phyloP scores from a whole-genome alignment of 2,329 filamentous ascomycete genomes.

The Nannizziopsis arthrosporioides region DNA sequence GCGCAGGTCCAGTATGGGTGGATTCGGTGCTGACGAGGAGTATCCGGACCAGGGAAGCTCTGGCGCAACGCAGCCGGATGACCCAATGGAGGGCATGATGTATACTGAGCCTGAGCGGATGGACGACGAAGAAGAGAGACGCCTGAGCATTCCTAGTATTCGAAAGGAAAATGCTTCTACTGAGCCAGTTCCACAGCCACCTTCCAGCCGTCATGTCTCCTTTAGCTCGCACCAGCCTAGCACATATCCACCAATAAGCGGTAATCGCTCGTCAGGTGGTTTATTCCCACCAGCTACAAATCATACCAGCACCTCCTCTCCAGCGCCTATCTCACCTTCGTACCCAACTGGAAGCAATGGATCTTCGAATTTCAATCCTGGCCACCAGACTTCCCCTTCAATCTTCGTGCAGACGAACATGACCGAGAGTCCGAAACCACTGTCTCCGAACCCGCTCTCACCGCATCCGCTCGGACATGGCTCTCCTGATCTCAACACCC shows the following conservation, averaged over 20 bases:
- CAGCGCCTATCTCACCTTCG: constrained; percentile 42
- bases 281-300: constrained; percentile 53
- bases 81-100: constrained; percentile 52
- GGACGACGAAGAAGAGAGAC: constrained; percentile 40
- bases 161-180: constrained; percentile 52
- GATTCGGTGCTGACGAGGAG: constrained; percentile 70
- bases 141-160: constrained; percentile 53
- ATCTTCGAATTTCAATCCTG: constrained; percentile 30
- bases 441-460: constrained; percentile 40
- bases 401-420: constrained; percentile 63
- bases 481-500: constrained; percentile 22
- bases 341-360: constrained; percentile 27
- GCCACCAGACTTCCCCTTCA: constrained; percentile 34
- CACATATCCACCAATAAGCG: constrained; percentile 65
- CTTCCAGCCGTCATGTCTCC: constrained; percentile 25
- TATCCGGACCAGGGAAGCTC: constrained; percentile 36
- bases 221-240: constrained; percentile 55
- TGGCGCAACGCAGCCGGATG: constrained; percentile 35
- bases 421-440: constrained; percentile 76
- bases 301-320: constrained; percentile 45
- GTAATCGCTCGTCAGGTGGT: constrained; percentile 40
- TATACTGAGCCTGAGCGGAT: constrained; percentile 43
- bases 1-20: constrained; percentile 71
- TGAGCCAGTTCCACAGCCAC: constrained; percentile 9
- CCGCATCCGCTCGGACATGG: constrained; percentile 30